These are phyloP conservation scores for Talaromyces sp. DNA, from an alignment of 2,329 filamentous ascomycete species.

Conservation along the genomic window DNA sequence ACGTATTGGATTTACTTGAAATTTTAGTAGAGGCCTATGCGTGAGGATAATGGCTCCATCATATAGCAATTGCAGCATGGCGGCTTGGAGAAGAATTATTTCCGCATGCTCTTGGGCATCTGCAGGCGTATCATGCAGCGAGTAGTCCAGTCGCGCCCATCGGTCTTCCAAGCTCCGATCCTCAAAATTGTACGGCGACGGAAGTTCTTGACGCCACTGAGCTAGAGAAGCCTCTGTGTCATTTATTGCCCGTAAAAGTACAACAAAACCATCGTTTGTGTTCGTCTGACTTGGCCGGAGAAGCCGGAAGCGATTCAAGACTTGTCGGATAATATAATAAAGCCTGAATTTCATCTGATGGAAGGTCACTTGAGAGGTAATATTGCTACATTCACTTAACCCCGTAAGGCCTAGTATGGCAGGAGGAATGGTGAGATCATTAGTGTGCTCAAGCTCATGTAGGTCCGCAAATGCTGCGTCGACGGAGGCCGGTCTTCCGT, in stretches of 20 bases:
- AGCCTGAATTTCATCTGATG: conserved; percentile 28
- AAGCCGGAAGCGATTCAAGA: conserved; percentile 26
- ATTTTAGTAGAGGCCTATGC: not conserved
- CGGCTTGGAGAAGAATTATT: not conserved
- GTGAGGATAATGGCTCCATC: not conserved
- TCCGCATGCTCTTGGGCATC: not conserved
- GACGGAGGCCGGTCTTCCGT: conserved; percentile 29
- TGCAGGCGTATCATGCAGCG: not conserved
- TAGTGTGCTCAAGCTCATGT: conserved; percentile 24
- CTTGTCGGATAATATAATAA: conserved; percentile 29
- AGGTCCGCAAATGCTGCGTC: conserved; percentile 25
- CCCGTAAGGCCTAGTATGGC: not conserved
- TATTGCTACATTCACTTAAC: not conserved
- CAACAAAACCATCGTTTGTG: conserved; percentile 14
- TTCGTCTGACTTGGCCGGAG: conserved; percentile 20
- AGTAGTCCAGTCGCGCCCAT: not conserved
- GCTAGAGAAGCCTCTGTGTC: not conserved
- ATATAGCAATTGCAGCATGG: not conserved
- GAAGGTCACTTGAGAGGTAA: conserved; percentile 23
- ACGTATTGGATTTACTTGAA: not conserved
- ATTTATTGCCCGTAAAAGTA: conserved; percentile 11
- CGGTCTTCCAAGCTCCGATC: not conserved
- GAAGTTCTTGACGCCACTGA: not conserved
- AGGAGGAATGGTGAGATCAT: not conserved
- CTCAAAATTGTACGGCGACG: not conserved